Conservation (phyloP, 106 monocot species). For the Posidonia australis region DNA sequence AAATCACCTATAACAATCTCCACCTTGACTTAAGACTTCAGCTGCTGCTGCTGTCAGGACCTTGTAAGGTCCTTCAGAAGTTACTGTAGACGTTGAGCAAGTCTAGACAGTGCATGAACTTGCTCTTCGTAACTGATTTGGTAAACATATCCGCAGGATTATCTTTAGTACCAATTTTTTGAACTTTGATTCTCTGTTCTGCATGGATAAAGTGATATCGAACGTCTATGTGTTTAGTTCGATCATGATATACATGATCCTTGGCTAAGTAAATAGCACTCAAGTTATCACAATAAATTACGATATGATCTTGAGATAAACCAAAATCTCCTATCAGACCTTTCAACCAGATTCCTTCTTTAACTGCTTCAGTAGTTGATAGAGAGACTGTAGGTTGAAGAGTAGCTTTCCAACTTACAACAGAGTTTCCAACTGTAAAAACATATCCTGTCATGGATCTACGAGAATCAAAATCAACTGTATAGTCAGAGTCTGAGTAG, state of each 20-base stretch:
- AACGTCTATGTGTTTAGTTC: not conserved
- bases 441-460: not conserved
- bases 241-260: not conserved
- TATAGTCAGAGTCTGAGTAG: not conserved
- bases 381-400: not conserved
- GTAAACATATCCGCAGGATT: not conserved
- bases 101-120: not conserved
- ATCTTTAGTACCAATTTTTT: not conserved
- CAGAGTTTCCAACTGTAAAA: not conserved
- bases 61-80: too few species aligned
- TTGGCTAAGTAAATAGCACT: not conserved
- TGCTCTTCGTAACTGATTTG: not conserved
- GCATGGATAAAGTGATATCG: not conserved
- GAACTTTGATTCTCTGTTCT: not conserved
- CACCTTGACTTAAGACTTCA: not conserved
- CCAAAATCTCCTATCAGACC: not conserved
- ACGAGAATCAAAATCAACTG: not conserved
- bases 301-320: not conserved
- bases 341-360: not conserved
- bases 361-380: not conserved
- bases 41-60: not conserved
- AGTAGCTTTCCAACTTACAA: not conserved
- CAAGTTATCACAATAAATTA: not conserved
- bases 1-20: not conserved
- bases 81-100: not conserved